Conservation (phyloP, 2,329 filamentous ascomycete species). For the Talaromyces rugulosus region DNA sequence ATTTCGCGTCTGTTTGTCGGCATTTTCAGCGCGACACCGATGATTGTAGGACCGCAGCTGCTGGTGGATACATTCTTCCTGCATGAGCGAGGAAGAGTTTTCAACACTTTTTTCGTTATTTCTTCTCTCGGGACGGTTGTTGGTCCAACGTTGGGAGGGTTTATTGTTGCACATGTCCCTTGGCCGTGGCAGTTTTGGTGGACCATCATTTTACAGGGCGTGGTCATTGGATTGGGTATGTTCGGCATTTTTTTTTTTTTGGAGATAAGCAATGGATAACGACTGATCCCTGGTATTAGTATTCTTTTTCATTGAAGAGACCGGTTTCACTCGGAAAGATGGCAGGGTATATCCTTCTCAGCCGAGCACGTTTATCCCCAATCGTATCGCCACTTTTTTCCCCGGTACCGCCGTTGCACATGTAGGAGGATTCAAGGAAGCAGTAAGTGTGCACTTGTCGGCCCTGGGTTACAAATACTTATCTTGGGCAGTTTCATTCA, state of each 20-base stretch:
- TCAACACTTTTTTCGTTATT: constrained; percentile 9
- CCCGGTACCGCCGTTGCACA: constrained; percentile 11
- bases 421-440: constrained; percentile 2
- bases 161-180: constrained; percentile 8
- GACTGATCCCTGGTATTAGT: not conserved
- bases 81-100: constrained; percentile 10
- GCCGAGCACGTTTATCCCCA: constrained; percentile 2
- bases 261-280: not conserved
- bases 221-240: constrained; percentile 4
- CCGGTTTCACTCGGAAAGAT: constrained; percentile 6
- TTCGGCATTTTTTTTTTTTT: not conserved
- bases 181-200: constrained; percentile 13
- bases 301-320: constrained; percentile 10
- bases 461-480: not conserved
- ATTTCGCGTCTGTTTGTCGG: constrained; percentile 12
- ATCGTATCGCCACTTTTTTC: constrained; percentile 9
- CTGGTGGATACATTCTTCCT: constrained; percentile 10
- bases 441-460: constrained; percentile 1
- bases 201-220: constrained; percentile 7
- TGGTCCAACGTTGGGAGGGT: constrained; percentile 9
- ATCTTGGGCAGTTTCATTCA: not conserved
- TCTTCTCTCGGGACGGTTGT: constrained; percentile 1
- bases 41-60: constrained; percentile 10
- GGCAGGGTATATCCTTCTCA: constrained; percentile 5
- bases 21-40: constrained; percentile 6